Evolutionary conservation across 2,329 filamentous ascomycete species (phyloP).

Genomic region (Microascus cirrosus): DNA sequence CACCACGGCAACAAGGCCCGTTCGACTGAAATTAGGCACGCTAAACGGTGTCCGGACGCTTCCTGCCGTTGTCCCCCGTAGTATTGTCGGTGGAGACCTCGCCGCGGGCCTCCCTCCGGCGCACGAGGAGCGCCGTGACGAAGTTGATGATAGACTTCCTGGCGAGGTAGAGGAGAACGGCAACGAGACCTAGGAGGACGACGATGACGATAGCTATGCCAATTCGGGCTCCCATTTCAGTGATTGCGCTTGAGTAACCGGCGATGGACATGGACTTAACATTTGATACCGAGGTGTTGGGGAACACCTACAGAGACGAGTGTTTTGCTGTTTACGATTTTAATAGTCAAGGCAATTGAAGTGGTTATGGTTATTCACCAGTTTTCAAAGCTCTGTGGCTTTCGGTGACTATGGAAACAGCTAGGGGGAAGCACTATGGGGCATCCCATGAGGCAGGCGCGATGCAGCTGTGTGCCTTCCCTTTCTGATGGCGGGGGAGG

Average conservation of each 20-base stretch:
- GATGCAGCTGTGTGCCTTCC: neutral
- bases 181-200: slow-evolving; percentile 16
- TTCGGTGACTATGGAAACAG: too few relatives aligned
- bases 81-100: neutral
- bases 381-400: too few relatives aligned
- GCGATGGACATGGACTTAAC: neutral
- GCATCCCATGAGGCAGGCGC: neutral
- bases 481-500: neutral
- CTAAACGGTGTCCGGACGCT: neutral
- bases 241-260: neutral
- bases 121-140: slow-evolving; percentile 13
- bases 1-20: neutral
- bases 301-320: too few relatives aligned
- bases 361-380: too few relatives aligned
- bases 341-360: too few relatives aligned
- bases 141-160: slow-evolving; percentile 18
- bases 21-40: neutral
- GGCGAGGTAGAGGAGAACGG: slow-evolving; percentile 16
- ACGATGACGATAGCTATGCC: slow-evolving; percentile 20
- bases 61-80: neutral
- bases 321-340: too few relatives aligned
- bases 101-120: slow-evolving; percentile 5
- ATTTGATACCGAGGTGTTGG: neutral
- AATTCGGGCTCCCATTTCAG: slow-evolving; percentile 17
- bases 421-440: too few relatives aligned